phyloP scores from a whole-genome alignment of 1,284 basidiomycete species.

The Leccinum griseonigrum region DNA sequence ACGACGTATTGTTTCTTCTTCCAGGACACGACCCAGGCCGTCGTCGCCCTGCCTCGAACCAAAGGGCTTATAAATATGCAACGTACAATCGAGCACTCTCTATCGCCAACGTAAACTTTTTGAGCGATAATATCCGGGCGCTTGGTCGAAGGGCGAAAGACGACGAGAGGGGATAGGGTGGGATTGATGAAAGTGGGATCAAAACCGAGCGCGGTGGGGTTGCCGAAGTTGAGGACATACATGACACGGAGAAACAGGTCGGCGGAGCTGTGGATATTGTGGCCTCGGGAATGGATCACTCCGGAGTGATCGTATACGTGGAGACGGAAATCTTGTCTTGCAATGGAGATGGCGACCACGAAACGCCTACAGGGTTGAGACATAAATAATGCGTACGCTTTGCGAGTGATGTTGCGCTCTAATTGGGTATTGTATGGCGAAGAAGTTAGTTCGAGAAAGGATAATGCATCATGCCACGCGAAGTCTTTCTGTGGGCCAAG shows the following conservation, averaged over 20 bases:
- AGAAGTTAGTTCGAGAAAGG: background rate
- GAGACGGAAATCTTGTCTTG: background rate
- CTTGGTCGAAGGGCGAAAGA: no score
- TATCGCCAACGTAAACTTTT: no score
- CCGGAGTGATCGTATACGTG: background rate
- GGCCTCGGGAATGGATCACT: background rate
- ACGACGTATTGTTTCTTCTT: background rate
- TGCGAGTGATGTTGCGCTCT: background rate
- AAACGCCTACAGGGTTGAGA: background rate
- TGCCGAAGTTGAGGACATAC: background rate
- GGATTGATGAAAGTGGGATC: no score
- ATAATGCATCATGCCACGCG: background rate
- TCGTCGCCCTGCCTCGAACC: background rate
- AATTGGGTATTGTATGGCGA: background rate
- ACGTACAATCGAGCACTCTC: no score
- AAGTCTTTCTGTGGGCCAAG: background rate
- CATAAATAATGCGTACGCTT: background rate
- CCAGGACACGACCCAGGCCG: background rate
- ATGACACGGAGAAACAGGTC: background rate
- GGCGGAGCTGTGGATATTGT: background rate
- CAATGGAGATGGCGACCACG: no score
- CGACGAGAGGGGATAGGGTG: no score
- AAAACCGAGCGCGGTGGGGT: no score
- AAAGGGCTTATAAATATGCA: no score
- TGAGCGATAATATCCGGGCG: no score